These are phyloP conservation scores for Penicillium sclerotigenum DNA, from an alignment of 2,329 filamentous ascomycete species.

Conservation along the genomic window DNA sequence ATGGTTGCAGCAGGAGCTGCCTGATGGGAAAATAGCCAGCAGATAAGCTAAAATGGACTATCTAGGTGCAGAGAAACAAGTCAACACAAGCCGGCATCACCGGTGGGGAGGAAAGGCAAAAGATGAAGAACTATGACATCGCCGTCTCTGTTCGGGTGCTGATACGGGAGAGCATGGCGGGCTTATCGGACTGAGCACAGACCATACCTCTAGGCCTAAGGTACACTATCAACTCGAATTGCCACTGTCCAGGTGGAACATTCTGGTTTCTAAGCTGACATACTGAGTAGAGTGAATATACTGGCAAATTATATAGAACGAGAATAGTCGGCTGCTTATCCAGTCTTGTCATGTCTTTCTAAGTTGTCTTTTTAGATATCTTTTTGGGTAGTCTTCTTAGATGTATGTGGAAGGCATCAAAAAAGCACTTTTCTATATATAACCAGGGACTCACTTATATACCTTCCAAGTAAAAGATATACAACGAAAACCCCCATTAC, in stretches of 20 bases:
- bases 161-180: slow-evolving; percentile 19
- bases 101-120: slow-evolving; percentile 2
- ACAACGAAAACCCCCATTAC: too few species aligned
- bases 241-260: slow-evolving; percentile 7
- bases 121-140: slow-evolving; percentile 29
- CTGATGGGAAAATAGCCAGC: background rate
- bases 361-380: too few species aligned
- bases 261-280: background rate
- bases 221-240: background rate
- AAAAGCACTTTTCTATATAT: too few species aligned
- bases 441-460: too few species aligned
- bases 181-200: slow-evolving; percentile 24
- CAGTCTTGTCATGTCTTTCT: too few species aligned
- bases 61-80: slow-evolving; percentile 14
- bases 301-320: background rate
- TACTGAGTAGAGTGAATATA: background rate
- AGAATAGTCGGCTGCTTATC: too few species aligned
- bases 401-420: too few species aligned
- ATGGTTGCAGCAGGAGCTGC: slow-evolving; percentile 48
- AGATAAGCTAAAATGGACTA: slow-evolving; percentile 3
- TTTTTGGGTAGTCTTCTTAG: too few species aligned
- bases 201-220: slow-evolving; percentile 2
- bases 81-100: slow-evolving; percentile 22
- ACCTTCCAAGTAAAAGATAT: too few species aligned
- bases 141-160: slow-evolving; percentile 8